Evolutionary conservation across 257 asterid species (phyloP), one percentile per base, ranked within the genome.

Genomic region (Petunia axillaris): DNA sequence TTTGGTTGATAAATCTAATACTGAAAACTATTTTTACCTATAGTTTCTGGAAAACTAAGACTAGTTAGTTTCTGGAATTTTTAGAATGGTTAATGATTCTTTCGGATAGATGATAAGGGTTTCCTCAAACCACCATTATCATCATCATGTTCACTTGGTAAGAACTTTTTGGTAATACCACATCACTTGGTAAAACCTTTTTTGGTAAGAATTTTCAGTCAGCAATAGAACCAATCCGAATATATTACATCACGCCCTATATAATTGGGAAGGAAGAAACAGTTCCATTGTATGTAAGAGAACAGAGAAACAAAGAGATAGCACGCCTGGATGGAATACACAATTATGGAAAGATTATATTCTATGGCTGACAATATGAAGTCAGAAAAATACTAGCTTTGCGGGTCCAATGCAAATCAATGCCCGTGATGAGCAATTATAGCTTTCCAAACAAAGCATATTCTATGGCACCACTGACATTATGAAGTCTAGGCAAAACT

Each of bases 391-490:
- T 40, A 2, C 77, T 70, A 46, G 59, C 11, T 46, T 46, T 25
- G 25, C 77, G 13, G 2, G 77, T 70, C 59, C 77, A 46, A 13
- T 70, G 25, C 77, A 9, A 46, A 70, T 10, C 59, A 46, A 46
- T 70, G 59, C 40, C 35, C 5, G 59, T 48, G 43, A 46, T 46
- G 40, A 70, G 25, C 77, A 70, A 70, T 70, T 50, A 50, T 46
- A 48, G 77, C 10, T 48, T 50, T 71, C 77, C 6, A 10, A 16
- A 71, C 59, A 71, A 48, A 71, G 60, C 52, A 71, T 71, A 40
- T 71, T 48, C 35, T 71, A 48, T 46, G 43, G 60, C 60, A 71
- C 77, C 60, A 71, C 60, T 16, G 57, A 44, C 57, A 68, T 43
- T 4, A 68, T 44, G 16, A 4, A 44, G 58, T 44, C 40, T 16